A percentile compares a stretch with the other conserved stretches of the same genome.
Conservation (phyloP, 2,329 filamentous ascomycete species). For the Pyricularia pennisetigena region DNA sequence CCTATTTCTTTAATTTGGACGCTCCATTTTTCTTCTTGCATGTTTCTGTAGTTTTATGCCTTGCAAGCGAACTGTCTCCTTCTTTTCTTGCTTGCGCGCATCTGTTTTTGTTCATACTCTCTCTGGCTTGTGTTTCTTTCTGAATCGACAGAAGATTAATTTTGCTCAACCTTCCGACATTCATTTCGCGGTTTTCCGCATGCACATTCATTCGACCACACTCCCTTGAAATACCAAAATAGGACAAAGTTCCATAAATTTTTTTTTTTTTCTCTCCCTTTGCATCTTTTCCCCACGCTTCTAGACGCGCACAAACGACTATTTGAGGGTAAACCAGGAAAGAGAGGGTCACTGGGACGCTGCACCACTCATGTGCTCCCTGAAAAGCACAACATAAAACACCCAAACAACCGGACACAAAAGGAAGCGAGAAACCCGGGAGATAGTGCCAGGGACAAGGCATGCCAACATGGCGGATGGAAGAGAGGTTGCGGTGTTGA, state of each 20-base stretch:
- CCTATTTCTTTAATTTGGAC: neutral
- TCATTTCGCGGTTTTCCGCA: neutral
- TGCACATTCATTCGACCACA: neutral
- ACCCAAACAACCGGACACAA: neutral
- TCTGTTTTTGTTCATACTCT: neutral
- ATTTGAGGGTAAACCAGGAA: neutral
- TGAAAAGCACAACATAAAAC: neutral
- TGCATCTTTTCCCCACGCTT: neutral
- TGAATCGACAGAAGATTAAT: neutral
- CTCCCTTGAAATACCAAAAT: neutral
- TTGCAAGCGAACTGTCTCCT: neutral
- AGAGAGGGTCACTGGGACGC: neutral
- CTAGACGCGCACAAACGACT: neutral
- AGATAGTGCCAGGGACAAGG: neutral
- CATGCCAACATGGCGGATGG: conserved; percentile 12
- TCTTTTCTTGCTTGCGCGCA: neutral
- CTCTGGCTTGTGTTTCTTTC: neutral
- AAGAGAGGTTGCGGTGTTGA: conserved; percentile 14
- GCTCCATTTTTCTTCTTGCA: neutral
- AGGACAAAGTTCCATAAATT: neutral
- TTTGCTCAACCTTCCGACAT: neutral
- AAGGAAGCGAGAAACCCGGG: neutral
- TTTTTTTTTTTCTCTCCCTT: neutral
- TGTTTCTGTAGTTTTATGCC: neutral
- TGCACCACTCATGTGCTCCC: neutral